Evolutionary conservation across 257 asterid species (phyloP), one percentile per base, ranked within the genome.

Genomic region (Petunia secreta): DNA sequence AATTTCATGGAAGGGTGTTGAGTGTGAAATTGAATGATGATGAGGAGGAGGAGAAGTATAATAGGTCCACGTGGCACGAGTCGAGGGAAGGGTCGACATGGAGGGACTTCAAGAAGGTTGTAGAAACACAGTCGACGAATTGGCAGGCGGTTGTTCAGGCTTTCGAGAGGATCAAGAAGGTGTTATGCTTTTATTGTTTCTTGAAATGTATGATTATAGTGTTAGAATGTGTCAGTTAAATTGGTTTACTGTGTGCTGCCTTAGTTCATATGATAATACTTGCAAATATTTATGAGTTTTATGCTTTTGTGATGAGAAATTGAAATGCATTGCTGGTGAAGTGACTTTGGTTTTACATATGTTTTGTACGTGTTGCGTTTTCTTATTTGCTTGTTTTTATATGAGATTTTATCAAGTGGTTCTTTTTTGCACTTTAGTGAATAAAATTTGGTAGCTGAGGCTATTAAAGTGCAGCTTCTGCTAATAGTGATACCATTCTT

Each of bases 141-240:
- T 95, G 99, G 99, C 99, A 95, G 83, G 96, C 90, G n/a, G 97
- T 95, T 75, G 93, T 95, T 73, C 75, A 63, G 75, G 94, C 97
- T 79, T 95, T 93, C 75, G 99, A 95, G 89, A 88, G 87, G 89
- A 90, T 93, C 84, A 92, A 92, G 86, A 95, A 95, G 97, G 99
- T 95, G 85, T 15, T 67, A 50, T 64, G 69, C 44, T 83, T 66
- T 39, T 52, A 66, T 66, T 38, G 73, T 65, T 13, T 52, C 37
- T 66, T 66, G n/a, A 66, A 66, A 41, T 66, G 75, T 66, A 15
- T 66, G 54, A 41, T 15, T 66, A 8, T 40, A 66, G 75, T 66
- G 38, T 66, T 66, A 41, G 75, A 66, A 7, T 66, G 3, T 40
- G 3, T 41, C n/a, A 66, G 54, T 65, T 41, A n/a, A 41, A 9